A percentile compares a stretch with the other conserved stretches of the same genome.
Evolutionary conservation across 2,329 filamentous ascomycete species (phyloP).

Genomic region (Cladorrhinum sp.): DNA sequence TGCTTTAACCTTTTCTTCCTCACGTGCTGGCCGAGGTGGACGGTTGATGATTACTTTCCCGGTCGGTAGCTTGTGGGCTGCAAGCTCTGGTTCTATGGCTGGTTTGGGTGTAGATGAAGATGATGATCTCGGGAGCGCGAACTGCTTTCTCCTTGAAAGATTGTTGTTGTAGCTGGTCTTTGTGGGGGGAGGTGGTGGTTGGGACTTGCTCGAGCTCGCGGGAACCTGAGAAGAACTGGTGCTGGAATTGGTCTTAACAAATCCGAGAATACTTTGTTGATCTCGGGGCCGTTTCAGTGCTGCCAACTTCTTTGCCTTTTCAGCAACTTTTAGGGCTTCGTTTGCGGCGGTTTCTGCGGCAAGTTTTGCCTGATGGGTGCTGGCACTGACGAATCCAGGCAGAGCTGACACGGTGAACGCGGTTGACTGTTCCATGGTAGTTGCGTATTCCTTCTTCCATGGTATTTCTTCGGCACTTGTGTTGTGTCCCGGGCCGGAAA

Average conservation of each 20-base stretch:
- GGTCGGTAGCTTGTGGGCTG: slow-evolving; percentile 42
- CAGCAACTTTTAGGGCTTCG: slow-evolving; percentile 23
- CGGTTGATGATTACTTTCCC: slow-evolving; percentile 35
- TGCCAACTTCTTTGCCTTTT: slow-evolving; percentile 26
- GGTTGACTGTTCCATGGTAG: slow-evolving; percentile 59
- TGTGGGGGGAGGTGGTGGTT: background rate
- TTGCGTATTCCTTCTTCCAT: slow-evolving; percentile 48
- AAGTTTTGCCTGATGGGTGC: slow-evolving; percentile 48
- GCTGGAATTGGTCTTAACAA: slow-evolving; percentile 33
- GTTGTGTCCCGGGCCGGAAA: slow-evolving; percentile 30
- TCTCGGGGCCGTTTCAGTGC: slow-evolving; percentile 36
- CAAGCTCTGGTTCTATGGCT: slow-evolving; percentile 28
- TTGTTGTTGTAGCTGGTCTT: background rate
- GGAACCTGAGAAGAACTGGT: background rate
- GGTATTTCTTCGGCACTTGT: slow-evolving; percentile 30
- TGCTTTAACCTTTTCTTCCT: slow-evolving; percentile 30
- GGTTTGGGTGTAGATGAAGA: slow-evolving; percentile 7
- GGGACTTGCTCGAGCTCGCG: background rate
- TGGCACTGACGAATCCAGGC: slow-evolving; percentile 61
- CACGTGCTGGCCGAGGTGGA: slow-evolving; percentile 29
- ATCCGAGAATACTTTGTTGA: slow-evolving; percentile 44
- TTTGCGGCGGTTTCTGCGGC: slow-evolving; percentile 35
- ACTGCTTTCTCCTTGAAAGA: background rate
- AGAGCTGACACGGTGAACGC: slow-evolving; percentile 58
- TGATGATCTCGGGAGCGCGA: slow-evolving; percentile 5